Evolutionary conservation across 2,329 filamentous ascomycete genomes (phyloP), one percentile per base, ranked within the genome.

Genomic region (Westerdykella sp.): DNA sequence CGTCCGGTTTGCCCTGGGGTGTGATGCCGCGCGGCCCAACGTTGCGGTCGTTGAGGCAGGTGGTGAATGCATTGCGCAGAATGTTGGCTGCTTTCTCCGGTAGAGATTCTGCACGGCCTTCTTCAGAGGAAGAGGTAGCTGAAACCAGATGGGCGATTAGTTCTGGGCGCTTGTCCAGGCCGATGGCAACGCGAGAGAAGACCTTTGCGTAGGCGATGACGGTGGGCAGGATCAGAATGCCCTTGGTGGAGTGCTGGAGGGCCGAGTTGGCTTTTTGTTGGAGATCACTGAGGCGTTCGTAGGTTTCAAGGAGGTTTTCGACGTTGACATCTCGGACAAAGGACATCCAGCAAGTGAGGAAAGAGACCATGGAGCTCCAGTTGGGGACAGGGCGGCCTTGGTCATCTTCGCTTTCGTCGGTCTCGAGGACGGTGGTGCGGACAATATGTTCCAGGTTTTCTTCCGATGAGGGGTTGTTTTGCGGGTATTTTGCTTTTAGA

Each of bases 71-170:
- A 62, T 89, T 86, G 48, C 94, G 85, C 46, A 96, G 85, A 40
- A 87, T 85, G 59, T 96, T 91, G 14, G 88, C 89, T 2, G 89
- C 89, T 21, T 84, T 81, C 65, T 95, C 91, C 10, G 91, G 87
- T 34, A 96, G 77, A 1, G 88, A 89, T 54, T 85, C 80, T 54
- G 82, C 79, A 41, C 84, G 81, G 21, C 83, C 81, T 18, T 81
- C 83, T 42, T 79, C 76, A 30, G 77, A 77, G 7, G 74, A 74
- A 12, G 78, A 55, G 43, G 59, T 61, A 42, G 64, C 65, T 12
- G 25, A 28, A 35, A 70, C 55, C n/a, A 89, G 70, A 54, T 81
- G 77, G 31, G 80, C 77, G 39, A 85, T 83, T 37, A 96, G 72
- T 48, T 93, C 84, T 0, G 89, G 89, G 42, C 81, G 80, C 49